Percentiles rank a stretch among this genome's conserved stretches.
Evolutionary conservation across 2,329 filamentous ascomycete genomes (phyloP).

Genomic region (Alternaria gansuensis): DNA sequence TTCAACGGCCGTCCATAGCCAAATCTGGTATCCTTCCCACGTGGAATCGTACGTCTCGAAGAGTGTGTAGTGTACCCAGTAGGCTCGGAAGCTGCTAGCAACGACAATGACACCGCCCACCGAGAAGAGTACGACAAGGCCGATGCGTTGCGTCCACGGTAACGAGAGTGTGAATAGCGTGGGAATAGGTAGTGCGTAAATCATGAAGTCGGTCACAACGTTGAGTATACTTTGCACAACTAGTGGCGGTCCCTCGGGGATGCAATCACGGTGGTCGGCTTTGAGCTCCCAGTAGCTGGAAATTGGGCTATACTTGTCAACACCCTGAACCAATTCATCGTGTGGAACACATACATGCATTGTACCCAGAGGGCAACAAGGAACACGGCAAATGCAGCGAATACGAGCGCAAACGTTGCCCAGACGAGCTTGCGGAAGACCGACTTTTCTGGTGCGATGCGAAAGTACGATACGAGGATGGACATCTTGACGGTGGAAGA

Average conservation of each 20-base stretch:
- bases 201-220: conserved; percentile 57
- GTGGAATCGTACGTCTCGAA: conserved; percentile 58
- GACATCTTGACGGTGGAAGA: conserved; percentile 53
- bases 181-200: conserved; percentile 58
- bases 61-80: conserved; percentile 58
- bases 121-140: conserved; percentile 55
- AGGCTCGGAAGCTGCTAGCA: conserved; percentile 58
- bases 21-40: conserved; percentile 57
- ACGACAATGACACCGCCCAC: conserved; percentile 59
- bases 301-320: conserved; percentile 54
- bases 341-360: conserved; percentile 44
- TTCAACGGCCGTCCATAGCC: conserved; percentile 57
- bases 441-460: conserved; percentile 53
- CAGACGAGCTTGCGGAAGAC: conserved; percentile 51
- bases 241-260: conserved; percentile 58
- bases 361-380: conserved; percentile 51
- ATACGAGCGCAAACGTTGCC: conserved; percentile 47
- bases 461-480: conserved; percentile 52
- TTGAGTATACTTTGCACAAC: conserved; percentile 56
- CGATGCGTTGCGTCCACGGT: conserved; percentile 55
- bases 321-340: not conserved
- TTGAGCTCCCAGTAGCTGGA: conserved; percentile 57
- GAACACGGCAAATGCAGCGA: conserved; percentile 49
- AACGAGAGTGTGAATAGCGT: conserved; percentile 58
- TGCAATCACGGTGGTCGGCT: conserved; percentile 51